Base-by-base conservation (phyloP, 1,284 basidiomycete species). In the Puccinia triticina region DNA sequence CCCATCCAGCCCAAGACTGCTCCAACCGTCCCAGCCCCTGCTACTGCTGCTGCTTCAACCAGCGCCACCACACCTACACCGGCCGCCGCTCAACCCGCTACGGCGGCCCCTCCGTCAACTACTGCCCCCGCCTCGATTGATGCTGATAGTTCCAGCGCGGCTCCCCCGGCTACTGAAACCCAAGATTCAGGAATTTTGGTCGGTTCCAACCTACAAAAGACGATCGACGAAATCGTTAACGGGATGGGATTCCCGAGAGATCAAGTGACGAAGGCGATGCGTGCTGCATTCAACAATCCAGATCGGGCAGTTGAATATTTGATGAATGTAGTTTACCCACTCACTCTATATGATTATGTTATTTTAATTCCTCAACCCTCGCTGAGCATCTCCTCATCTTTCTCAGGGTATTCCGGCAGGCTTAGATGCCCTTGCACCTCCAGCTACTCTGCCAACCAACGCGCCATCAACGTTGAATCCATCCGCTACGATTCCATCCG, bases 251-350 rank as follows among this genome's bases (percentile, higher is more conserved):
- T 97, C 86, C 90, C 92, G 83, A 90, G 92, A 53, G 94, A 95
- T 1, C 91, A 95, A 86, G 94, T 98, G 46, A 88, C 92, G 86
- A 90, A 92, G 43, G 96, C 96, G 4, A 88, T 99, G 87, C 91
- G 94, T 83, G 96, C 96, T 32, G 96, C 94, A 86, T 99, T 91
- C 89, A 99, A 99, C 88, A 99, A 99, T 88, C 94, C 97, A 1
- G 96, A 99, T 86, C 91, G 97, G 64, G 97, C 97, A 10, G 96
- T 96, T 40, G 97, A 99, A 88, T 99, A 99, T 88, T 89, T 99
- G 74, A 93, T 98, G 91, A 97, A 88, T 84, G 96, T 96, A 85
- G 86, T 92, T 89, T 43, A 11, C 21, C 46, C 12, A 29, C 23
- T 34, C 29, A 73, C 50, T 2, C n/a, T 26, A n/a, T 40, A 32